Base-by-base conservation (phyloP, 306 rosid species). In the Glycyrrhiza uralensis region DNA sequence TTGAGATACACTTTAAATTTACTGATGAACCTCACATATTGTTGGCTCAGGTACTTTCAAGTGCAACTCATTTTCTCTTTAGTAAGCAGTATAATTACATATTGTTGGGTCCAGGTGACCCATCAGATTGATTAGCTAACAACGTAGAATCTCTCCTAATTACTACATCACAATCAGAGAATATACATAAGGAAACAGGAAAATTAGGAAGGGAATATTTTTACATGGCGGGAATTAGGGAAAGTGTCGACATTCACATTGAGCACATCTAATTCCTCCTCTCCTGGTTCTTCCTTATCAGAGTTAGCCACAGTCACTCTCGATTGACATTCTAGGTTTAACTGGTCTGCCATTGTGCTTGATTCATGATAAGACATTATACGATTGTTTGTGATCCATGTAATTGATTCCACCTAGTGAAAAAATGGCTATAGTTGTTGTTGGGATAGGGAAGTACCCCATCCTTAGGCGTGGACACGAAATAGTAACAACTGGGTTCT, bases 1-100 rank as follows among this genome's bases (percentile, higher is more conserved):
- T 91, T 69, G 88, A 84, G 86, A 76, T 89, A 74, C 96, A 87
- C 85, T 82, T 94, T 51, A 84, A 39, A 72, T 87, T 93, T 68
- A 63, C 74, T 0, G 10, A 17, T 10, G 97, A 91, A 76, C 95
- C 97, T 55, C 87, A 89, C 71, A 80, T 89, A 70, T 87, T 91
- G 61, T 85, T 94, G 80, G 85, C 89, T 30, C 92, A 91, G 97
- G 97, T 94, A 87, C 57, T 58, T 58, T 36, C 66, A 30, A 6
- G 14, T 74, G 75, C 42, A 7, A 10, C 41, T 29, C 45, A 29
- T 39, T 62, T 66, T 68, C 74, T 62, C 17, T 52, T 64, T 19
- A 26, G 30, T 57, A 17, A 7, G 2, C 47, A 10, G 35, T 9
- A 30, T 24, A 42, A 8, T n/a, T n/a, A n/a, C n/a, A n/a, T n/a